These are phyloP conservation scores for Raddia guianensis DNA, from an alignment of 176 grass and related monocot genomes.

Conservation along the genomic window DNA sequence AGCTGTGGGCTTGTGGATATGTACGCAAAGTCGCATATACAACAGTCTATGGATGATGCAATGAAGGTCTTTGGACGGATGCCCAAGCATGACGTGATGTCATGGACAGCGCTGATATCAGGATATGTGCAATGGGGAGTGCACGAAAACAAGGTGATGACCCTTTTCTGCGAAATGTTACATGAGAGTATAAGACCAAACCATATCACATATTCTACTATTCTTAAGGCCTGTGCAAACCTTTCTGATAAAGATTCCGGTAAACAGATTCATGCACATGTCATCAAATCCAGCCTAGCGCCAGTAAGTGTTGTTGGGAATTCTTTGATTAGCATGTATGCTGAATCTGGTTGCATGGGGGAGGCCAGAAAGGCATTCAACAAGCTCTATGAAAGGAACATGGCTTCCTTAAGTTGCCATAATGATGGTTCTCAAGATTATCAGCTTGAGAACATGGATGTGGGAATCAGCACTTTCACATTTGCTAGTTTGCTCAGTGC, in stretches of 20 bases:
- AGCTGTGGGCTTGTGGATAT: slow-evolving; percentile 80
- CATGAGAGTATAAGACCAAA: slow-evolving; percentile 62
- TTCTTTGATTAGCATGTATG: slow-evolving; percentile 78
- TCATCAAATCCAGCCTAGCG: slow-evolving; percentile 56
- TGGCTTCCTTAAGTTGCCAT: slow-evolving; percentile 48
- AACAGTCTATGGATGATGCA: slow-evolving; percentile 50
- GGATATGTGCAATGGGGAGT: slow-evolving; percentile 67
- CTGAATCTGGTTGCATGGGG: slow-evolving; percentile 68
- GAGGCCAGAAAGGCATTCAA: slow-evolving; percentile 60
- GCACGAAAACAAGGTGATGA: slow-evolving; percentile 52
- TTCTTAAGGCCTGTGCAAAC: slow-evolving; percentile 80
- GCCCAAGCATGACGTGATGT: slow-evolving; percentile 59
- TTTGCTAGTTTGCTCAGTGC: slow-evolving; percentile 87
- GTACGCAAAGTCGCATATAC: slow-evolving; percentile 62
- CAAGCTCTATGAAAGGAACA: slow-evolving; percentile 61
- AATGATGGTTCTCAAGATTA: slow-evolving; percentile 39
- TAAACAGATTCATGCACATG: slow-evolving; percentile 63
- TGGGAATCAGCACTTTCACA: slow-evolving; percentile 65
- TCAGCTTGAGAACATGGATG: slow-evolving; percentile 48
- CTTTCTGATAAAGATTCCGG: slow-evolving; percentile 57
- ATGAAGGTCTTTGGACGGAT: slow-evolving; percentile 61
- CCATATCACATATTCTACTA: slow-evolving; percentile 70
- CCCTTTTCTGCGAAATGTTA: slow-evolving; percentile 58
- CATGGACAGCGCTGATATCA: slow-evolving; percentile 82
- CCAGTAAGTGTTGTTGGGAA: slow-evolving; percentile 71